These are phyloP conservation scores for Apiospora malaysiana DNA, from an alignment of 2,329 filamentous ascomycete genomes.

Conservation along the genomic window DNA sequence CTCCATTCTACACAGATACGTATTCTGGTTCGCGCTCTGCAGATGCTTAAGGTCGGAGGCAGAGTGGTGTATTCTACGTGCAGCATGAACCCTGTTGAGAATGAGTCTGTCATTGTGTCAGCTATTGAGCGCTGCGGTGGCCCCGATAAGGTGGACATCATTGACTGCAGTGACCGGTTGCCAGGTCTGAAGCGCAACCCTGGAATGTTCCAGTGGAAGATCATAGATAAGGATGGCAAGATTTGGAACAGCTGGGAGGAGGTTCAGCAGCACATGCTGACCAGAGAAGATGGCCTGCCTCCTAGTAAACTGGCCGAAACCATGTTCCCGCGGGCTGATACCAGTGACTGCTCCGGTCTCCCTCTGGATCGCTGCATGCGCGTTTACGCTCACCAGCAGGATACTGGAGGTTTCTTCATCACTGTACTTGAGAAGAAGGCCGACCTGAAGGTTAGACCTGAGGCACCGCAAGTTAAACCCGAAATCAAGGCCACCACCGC, in stretches of 20 bases:
- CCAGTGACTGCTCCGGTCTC: conserved; percentile 63
- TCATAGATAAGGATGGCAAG: conserved; percentile 85
- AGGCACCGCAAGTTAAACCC: conserved; percentile 59
- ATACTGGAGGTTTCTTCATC: conserved; percentile 98
- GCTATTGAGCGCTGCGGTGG: conserved; percentile 93
- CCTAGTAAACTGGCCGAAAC: conserved; percentile 74
- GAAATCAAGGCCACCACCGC: conserved; percentile 26
- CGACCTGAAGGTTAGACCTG: conserved; percentile 80
- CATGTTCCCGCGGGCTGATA: conserved; percentile 78
- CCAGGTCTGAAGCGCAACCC: conserved; percentile 76
- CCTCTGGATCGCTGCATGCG: conserved; percentile 91
- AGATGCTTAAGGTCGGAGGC: conserved; percentile 95
- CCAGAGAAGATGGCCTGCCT: conserved; percentile 61
- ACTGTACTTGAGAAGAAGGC: conserved; percentile 89
- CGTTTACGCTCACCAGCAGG: conserved; percentile 92
- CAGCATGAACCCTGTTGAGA: conserved; percentile 98
- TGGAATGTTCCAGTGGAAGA: conserved; percentile 82
- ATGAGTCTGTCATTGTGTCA: conserved; percentile 87
- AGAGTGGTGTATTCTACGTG: conserved; percentile 97
- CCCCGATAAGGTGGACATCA: conserved; percentile 76
- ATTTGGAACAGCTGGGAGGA: conserved; percentile 85
- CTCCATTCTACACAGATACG: conserved; percentile 86
- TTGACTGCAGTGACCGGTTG: conserved; percentile 82
- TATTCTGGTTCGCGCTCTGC: conserved; percentile 88
- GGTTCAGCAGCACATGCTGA: conserved; percentile 71